Conservation (phyloP, 345 rosid genomes). For the Durio zibethinus region DNA sequence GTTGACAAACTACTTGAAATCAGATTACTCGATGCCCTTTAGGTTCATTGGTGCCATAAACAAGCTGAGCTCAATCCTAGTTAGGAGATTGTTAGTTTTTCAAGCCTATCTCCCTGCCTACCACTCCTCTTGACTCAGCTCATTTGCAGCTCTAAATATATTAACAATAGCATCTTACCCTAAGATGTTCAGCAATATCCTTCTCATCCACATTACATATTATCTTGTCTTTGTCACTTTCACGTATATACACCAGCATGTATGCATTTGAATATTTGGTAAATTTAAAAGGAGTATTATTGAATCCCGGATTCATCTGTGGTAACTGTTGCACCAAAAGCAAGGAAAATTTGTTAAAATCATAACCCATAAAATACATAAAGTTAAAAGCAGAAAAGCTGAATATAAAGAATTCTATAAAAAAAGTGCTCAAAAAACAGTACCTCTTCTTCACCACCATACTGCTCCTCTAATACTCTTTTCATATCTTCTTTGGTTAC, state of each 20-base stretch:
- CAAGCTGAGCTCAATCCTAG: conserved; percentile 5
- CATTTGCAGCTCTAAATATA: conserved; percentile 3
- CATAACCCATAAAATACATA: conserved; percentile 7
- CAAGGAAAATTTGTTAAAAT: conserved; percentile 22
- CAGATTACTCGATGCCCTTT: background rate
- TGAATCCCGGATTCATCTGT: conserved; percentile 91
- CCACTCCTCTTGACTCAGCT: background rate
- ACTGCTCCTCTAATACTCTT: conserved; percentile 96
- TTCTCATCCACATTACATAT: conserved; percentile 94
- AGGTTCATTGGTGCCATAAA: background rate
- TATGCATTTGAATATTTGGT: conserved; percentile 95
- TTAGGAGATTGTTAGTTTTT: background rate
- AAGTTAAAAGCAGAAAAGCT: conserved; percentile 1
- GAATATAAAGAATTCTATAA: background rate
- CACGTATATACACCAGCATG: conserved; percentile 98
- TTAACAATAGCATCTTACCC: conserved; percentile 56
- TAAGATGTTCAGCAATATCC: conserved; percentile 91
- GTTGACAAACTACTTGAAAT: conserved; percentile 13
- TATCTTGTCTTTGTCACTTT: conserved; percentile 93
- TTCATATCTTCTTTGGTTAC: conserved; percentile 92
- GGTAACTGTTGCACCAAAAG: conserved; percentile 60
- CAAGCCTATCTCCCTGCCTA: background rate
- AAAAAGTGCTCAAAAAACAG: conserved; percentile 5
- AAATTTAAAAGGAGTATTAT: conserved; percentile 83
- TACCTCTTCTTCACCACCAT: conserved; percentile 99